These are phyloP conservation scores for Physcomitrellopsis africana DNA, from an alignment of 225 moss, liverwort and hornwort species.

Conservation along the genomic window DNA sequence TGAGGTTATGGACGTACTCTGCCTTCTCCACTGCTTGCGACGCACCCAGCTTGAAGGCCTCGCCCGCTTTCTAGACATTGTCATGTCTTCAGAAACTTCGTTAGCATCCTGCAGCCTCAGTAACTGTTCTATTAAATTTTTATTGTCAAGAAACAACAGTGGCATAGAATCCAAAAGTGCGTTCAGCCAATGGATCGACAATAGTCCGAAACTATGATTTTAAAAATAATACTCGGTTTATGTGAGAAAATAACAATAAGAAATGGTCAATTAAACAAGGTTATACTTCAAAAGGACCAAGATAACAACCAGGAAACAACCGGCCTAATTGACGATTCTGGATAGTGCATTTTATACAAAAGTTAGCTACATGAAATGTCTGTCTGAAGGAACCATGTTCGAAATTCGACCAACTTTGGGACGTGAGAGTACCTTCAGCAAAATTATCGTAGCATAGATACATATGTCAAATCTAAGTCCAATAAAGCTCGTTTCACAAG, in stretches of 20 bases:
- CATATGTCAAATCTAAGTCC: too few species aligned
- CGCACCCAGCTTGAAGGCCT: constrained; percentile 70
- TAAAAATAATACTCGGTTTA: not conserved
- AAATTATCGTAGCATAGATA: not conserved
- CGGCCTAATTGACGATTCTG: too few species aligned
- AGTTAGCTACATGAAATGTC: too few species aligned
- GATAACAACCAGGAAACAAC: too few species aligned
- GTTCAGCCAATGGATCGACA: not conserved
- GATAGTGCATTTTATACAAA: too few species aligned
- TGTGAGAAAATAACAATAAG: not conserved
- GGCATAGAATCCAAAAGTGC: not conserved
- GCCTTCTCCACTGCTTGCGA: constrained; percentile 41
- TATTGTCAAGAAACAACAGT: not conserved
- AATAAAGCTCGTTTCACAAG: too few species aligned
- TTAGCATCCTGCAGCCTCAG: constrained; percentile 44
- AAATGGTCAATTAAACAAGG: not conserved
- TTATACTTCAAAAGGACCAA: too few species aligned
- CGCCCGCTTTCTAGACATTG: constrained; percentile 43
- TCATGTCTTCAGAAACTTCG: constrained; percentile 24
- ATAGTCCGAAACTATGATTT: not conserved
- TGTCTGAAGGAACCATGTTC: too few species aligned
- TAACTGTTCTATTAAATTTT: constrained; percentile 9
- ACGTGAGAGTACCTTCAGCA: constrained; percentile 8
- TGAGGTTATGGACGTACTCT: constrained; percentile 34
- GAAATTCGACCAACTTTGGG: too few species aligned